phyloP scores from a whole-genome alignment of 495 filamentous ascomycete genomes.

The Podospora didyma region DNA sequence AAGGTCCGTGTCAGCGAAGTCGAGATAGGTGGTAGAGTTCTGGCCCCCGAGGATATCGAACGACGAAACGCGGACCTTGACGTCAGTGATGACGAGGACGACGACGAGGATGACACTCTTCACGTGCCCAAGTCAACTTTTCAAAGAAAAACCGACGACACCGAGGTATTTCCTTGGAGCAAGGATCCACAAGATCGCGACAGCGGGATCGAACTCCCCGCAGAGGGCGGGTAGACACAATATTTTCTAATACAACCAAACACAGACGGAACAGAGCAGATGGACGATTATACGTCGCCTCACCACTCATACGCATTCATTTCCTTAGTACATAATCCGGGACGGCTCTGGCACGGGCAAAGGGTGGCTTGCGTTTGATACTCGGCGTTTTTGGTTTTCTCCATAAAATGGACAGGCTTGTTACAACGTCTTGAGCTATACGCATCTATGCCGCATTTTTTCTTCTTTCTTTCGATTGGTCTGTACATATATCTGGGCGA shows the following conservation, averaged over 20 bases:
- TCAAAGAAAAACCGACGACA: slow-evolving; percentile 6
- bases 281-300: slow-evolving; percentile 8
- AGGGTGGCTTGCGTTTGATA: slow-evolving; percentile 6
- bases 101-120: slow-evolving; percentile 22
- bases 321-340: slow-evolving; percentile 8
- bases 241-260: slow-evolving; percentile 1
- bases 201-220: slow-evolving; percentile 47
- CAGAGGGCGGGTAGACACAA: slow-evolving; percentile 27
- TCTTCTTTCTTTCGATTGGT: slow-evolving; percentile 1
- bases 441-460: slow-evolving; percentile 3
- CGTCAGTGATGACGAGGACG: slow-evolving; percentile 27
- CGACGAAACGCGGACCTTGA: slow-evolving; percentile 48
- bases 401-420: background rate
- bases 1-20: slow-evolving; percentile 70
- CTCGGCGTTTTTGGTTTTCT: background rate
- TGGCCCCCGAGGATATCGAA: slow-evolving; percentile 47
- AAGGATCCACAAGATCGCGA: slow-evolving; percentile 47
- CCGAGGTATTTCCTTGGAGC: slow-evolving; percentile 22
- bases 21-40: slow-evolving; percentile 76
- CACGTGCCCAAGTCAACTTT: slow-evolving; percentile 17
- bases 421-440: background rate
- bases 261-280: slow-evolving; percentile 1
- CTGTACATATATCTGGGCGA: background rate
- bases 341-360: background rate
- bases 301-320: slow-evolving; percentile 21